phyloP scores from a whole-genome alignment of 768 basidiomycete species.

The Pleurotus platypus region DNA sequence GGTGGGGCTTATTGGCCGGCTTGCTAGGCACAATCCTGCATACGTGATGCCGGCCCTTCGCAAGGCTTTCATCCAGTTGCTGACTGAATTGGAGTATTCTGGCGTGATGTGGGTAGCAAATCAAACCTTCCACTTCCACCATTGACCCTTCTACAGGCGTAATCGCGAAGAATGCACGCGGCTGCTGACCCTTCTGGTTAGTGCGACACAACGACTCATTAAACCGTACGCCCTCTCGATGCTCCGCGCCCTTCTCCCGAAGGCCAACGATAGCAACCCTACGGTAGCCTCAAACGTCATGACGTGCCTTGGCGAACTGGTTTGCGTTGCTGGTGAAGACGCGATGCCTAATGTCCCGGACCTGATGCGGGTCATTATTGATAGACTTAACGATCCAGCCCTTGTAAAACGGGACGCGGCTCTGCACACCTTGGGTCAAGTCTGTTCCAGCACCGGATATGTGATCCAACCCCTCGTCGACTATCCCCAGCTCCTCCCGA shows the following conservation, averaged over 20 bases:
- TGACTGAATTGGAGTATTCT: constrained; percentile 96
- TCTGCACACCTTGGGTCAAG: constrained; percentile 88
- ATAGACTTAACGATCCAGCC: constrained; percentile 86
- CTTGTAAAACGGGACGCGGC: constrained; percentile 91
- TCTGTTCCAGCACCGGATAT: constrained; percentile 94
- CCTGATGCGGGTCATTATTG: constrained; percentile 87
- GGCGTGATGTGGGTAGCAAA: constrained; percentile 56
- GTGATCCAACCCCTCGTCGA: constrained; percentile 90
- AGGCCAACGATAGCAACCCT: constrained; percentile 82
- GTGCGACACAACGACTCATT: constrained; percentile 89
- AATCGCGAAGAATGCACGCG: constrained; percentile 91
- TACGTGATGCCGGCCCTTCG: constrained; percentile 98
- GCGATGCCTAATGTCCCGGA: constrained; percentile 78
- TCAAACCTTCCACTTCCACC: not conserved
- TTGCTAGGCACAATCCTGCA: constrained; percentile 94
- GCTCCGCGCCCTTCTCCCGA: constrained; percentile 86
- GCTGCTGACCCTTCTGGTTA: constrained; percentile 83
- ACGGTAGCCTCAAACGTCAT: constrained; percentile 90
- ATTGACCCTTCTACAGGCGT: constrained; percentile 42
- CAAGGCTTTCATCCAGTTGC: constrained; percentile 91
- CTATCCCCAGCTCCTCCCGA: constrained; percentile 84
- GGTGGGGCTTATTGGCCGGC: constrained; percentile 85
- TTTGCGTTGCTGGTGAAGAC: constrained; percentile 92
- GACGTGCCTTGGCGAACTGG: constrained; percentile 91
- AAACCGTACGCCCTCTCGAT: constrained; percentile 95